Conservation (phyloP, 2,329 filamentous ascomycete species). For the Gremmenia infestans region DNA sequence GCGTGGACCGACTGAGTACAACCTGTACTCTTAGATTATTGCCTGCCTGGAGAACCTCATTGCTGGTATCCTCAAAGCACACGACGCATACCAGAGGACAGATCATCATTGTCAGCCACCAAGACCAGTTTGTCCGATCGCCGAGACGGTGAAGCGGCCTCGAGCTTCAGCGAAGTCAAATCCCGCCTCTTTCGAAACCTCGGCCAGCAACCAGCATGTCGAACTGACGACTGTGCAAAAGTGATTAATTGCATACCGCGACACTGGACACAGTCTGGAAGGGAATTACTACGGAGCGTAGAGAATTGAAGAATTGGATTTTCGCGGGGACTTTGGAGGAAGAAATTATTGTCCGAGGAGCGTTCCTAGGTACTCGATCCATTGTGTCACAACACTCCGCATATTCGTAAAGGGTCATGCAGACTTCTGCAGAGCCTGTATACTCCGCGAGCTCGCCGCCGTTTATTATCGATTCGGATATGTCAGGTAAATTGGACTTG, state of each 20-base stretch:
- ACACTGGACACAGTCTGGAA: not conserved
- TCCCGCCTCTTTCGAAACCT: not conserved
- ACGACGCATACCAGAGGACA: not conserved
- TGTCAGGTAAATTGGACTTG: slow-evolving; percentile 30
- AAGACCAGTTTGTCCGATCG: not conserved
- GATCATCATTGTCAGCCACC: not conserved
- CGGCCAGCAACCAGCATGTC: not conserved
- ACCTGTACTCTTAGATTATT: not conserved
- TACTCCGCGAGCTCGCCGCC: slow-evolving; percentile 31
- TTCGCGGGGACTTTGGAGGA: not conserved
- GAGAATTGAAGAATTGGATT: not conserved
- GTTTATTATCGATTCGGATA: slow-evolving; percentile 32
- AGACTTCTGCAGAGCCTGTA: slow-evolving; percentile 23
- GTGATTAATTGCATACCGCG: not conserved
- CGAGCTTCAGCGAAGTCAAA: not conserved
- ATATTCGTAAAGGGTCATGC: slow-evolving; percentile 21
- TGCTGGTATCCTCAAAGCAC: not conserved
- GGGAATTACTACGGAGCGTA: not conserved
- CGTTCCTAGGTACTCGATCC: not conserved
- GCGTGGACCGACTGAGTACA: not conserved
- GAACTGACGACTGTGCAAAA: not conserved
- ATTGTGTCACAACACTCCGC: slow-evolving; percentile 1
- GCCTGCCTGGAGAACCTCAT: not conserved
- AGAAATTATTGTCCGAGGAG: not conserved
- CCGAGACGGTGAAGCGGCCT: not conserved